Evolutionary conservation across 2,329 filamentous ascomycete genomes (phyloP).

Genomic region (Fusarium denticulatum): DNA sequence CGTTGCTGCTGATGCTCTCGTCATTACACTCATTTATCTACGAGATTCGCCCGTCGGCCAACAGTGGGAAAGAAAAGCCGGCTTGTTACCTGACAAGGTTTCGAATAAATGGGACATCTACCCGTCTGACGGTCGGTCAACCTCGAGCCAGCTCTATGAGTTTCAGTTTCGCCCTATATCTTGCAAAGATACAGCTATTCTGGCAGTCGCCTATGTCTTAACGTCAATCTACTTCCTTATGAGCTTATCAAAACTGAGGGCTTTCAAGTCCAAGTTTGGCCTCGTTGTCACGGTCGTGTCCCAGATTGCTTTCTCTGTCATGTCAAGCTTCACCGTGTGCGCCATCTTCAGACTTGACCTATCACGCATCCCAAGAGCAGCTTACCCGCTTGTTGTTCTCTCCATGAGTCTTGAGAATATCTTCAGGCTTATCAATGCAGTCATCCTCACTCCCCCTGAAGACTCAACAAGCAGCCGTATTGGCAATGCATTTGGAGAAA

Average conservation of each 20-base stretch:
- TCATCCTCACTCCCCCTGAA: constrained; percentile 76
- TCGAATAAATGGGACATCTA: constrained; percentile 72
- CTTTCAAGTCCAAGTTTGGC: constrained; percentile 79
- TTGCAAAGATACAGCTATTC: constrained; percentile 68
- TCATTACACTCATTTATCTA: constrained; percentile 79
- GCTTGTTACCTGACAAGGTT: constrained; percentile 60
- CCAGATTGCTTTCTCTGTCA: constrained; percentile 76
- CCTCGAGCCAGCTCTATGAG: constrained; percentile 73
- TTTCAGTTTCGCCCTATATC: constrained; percentile 83
- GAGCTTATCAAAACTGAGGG: constrained; percentile 74
- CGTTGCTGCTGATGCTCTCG: constrained; percentile 78
- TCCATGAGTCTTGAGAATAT: constrained; percentile 83
- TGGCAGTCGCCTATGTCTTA: constrained; percentile 72
- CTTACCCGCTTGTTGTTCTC: constrained; percentile 80
- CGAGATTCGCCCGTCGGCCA: constrained; percentile 70
- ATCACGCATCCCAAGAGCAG: constrained; percentile 76
- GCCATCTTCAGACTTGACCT: constrained; percentile 79
- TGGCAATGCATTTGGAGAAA: constrained; percentile 77
- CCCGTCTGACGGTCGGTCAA: constrained; percentile 64
- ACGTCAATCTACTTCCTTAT: constrained; percentile 72
- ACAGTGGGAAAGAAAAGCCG: constrained; percentile 71
- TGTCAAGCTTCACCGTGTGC: constrained; percentile 83
- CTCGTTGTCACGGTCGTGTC: constrained; percentile 75
- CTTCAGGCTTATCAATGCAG: constrained; percentile 80
- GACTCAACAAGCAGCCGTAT: constrained; percentile 75